Base-by-base conservation (phyloP, 768 basidiomycete species). In the Trametes villosa region DNA sequence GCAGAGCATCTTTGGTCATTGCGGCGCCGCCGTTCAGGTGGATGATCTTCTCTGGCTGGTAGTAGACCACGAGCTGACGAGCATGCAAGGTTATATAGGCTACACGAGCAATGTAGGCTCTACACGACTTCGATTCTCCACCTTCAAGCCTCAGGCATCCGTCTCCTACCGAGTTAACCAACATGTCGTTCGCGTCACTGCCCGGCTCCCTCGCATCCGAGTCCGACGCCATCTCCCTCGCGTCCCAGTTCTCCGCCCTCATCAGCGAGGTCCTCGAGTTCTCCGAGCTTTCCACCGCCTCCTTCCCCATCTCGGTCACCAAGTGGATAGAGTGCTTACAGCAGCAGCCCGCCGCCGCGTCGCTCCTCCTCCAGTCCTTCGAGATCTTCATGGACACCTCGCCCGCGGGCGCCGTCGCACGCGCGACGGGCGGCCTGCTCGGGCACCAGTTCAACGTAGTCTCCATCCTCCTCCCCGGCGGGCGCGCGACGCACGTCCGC, bases 381-480 rank as follows among this genome's bases (percentile, higher is more conserved):
- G 58, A 59, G 51, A 33, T 49, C 29, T 42, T 45, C 50, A 54
- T 45, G 42, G 53, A 54, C 42, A 54, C 42, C 12, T 44, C 53
- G 11, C 53, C 53, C 3, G 29, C 29, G 18, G 45, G 53, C 20
- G 42, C 22, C 2, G 30, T 42, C 42, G 42, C 45, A 1, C 50
- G 44, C 24, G 44, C 42, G n/a, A 52, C 58, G 2, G 24, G 27
- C 12, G 50, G 50, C 9, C 2, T 53, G n/a, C 24, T 59, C 17
- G 58, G 58, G 0, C 58, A 59, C 34, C 58, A 59, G 26, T 59
- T 38, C 58, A 46, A 34, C 50, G 27, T 59, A 50, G 50, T 30
- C 22, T 44, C 48, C 0, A 34, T 59, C 41, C 48, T 51, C 48
- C 41, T 44, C 22, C 49, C 48, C 7, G 31, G 44, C 41, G 48